Conservation (phyloP, 2,329 filamentous ascomycete genomes). For the Chaetomium globosum region DNA sequence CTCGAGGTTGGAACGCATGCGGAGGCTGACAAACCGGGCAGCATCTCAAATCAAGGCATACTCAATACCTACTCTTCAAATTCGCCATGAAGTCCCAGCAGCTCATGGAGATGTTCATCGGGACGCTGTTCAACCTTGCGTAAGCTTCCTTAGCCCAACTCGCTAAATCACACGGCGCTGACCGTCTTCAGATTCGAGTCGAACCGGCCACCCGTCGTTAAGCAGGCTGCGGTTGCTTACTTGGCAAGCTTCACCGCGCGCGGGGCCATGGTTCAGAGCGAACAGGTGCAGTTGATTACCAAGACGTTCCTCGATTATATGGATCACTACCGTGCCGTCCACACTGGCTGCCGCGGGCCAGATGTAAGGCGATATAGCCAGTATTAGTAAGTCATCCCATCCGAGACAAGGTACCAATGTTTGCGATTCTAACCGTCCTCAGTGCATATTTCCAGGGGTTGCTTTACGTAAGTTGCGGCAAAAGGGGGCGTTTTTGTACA, state of each 20-base stretch:
- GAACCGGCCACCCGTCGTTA: constrained; percentile 70
- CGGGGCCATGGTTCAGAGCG: constrained; percentile 75
- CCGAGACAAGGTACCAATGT: no score
- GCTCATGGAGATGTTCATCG: constrained; percentile 80
- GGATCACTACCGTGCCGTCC: constrained; percentile 76
- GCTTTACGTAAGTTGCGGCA: constrained; percentile 59
- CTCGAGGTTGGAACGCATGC: neutral
- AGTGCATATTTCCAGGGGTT: constrained; percentile 78
- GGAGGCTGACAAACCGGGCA: constrained; percentile 16
- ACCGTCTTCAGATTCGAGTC: constrained; percentile 54
- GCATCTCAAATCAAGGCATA: constrained; percentile 71
- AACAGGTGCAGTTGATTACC: constrained; percentile 81
- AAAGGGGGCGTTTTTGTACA: no score
- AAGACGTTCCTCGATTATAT: constrained; percentile 76
- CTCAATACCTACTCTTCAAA: constrained; percentile 94
- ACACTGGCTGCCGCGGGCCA: constrained; percentile 72
- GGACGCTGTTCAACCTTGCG: constrained; percentile 72
- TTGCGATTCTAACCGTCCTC: constrained; percentile 3
- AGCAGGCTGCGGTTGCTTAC: constrained; percentile 87
- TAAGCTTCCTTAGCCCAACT: constrained; percentile 37
- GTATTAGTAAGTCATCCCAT: constrained; percentile 61
- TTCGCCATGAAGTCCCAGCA: constrained; percentile 81
- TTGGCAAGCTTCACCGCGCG: constrained; percentile 84
- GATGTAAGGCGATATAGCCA: constrained; percentile 81
- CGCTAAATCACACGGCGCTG: neutral